Conservation (phyloP, 2,329 filamentous ascomycete species). For the Falciphora oryzae region DNA sequence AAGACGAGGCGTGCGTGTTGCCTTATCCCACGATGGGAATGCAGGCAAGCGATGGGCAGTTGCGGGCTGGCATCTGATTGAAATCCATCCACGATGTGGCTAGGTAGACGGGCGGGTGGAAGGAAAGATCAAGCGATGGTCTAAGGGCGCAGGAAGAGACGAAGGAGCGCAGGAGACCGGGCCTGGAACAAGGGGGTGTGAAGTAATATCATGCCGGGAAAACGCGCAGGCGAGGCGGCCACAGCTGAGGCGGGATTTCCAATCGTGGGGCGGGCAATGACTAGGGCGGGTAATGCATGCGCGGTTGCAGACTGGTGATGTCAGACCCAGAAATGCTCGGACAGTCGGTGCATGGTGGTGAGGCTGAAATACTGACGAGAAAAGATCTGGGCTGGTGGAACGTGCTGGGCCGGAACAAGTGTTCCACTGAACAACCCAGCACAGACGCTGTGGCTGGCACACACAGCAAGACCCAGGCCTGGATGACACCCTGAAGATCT, state of each 20-base stretch:
- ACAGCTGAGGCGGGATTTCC: not conserved
- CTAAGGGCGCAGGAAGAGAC: not conserved
- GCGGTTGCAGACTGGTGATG: slow-evolving; percentile 4
- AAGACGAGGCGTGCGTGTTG: not conserved
- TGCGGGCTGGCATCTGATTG: not conserved
- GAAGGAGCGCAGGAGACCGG: not conserved
- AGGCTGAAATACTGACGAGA: not conserved
- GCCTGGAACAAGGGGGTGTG: not conserved
- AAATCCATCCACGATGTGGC: not conserved
- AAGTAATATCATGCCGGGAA: not conserved
- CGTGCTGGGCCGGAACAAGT: too few species aligned
- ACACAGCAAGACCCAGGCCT: too few species aligned
- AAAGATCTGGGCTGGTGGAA: too few species aligned
- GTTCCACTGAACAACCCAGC: too few species aligned
- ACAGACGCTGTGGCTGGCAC: too few species aligned
- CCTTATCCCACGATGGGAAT: not conserved
- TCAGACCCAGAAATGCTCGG: not conserved
- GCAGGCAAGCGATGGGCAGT: not conserved
- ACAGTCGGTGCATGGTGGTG: not conserved
- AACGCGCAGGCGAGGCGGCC: not conserved
- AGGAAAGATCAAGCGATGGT: not conserved
- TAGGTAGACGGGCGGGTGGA: too few species aligned
- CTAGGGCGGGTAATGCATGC: not conserved
- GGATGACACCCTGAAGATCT: too few species aligned
- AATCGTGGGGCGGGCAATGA: not conserved